A percentile compares a stretch with the other conserved stretches of the same genome.
These are phyloP conservation scores for Huntiella bhutanensis DNA, from an alignment of 2,329 filamentous ascomycete species.

Conservation along the genomic window DNA sequence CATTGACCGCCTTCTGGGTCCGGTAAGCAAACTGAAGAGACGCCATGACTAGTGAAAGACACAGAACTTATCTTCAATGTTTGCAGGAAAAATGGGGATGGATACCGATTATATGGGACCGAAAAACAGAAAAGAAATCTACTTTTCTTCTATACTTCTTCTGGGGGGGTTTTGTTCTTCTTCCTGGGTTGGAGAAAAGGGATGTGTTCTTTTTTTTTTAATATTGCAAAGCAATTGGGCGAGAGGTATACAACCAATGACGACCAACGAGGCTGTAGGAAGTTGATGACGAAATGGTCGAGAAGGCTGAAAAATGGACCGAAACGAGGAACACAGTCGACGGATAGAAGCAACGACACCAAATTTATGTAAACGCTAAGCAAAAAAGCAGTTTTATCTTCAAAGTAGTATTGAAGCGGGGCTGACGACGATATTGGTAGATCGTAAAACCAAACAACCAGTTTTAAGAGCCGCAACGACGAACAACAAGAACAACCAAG, in stretches of 20 bases:
- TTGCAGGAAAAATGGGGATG: background rate
- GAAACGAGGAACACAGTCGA: constrained; percentile 1
- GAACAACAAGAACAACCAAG: constrained; percentile 5
- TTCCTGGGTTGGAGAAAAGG: background rate
- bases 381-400: background rate
- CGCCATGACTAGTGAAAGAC: constrained; percentile 90
- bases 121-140: background rate
- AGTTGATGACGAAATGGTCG: background rate
- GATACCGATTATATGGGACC: background rate
- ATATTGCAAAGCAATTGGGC: background rate
- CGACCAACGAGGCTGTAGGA: background rate
- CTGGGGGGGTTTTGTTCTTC: background rate
- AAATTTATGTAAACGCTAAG: background rate
- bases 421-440: constrained; percentile 2
- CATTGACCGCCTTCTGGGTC: constrained; percentile 88
- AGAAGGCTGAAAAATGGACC: constrained; percentile 3
- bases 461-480: constrained; percentile 5
- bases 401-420: background rate
- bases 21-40: constrained; percentile 92
- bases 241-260: background rate
- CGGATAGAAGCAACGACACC: constrained; percentile 2
- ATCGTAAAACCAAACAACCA: constrained; percentile 6
- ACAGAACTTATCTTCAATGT: constrained; percentile 30
- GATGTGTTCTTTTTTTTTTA: constrained; percentile 2
- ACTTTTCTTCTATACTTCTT: constrained; percentile 3